Conservation (phyloP, 2,329 filamentous ascomycete genomes). For the Huntiella bhutanensis region DNA sequence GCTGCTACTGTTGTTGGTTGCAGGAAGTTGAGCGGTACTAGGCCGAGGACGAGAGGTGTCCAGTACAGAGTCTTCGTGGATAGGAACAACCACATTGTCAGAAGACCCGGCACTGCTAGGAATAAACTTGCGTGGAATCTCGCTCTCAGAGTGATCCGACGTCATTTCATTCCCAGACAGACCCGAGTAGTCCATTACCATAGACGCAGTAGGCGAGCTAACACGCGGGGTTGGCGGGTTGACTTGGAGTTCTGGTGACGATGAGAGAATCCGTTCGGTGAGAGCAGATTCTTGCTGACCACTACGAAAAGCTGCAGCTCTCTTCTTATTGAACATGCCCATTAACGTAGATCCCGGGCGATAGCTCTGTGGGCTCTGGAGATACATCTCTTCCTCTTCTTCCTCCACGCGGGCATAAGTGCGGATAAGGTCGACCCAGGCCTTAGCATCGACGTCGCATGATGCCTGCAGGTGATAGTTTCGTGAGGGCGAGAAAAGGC, state of each 20-base stretch:
- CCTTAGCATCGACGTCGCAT: conserved; percentile 53
- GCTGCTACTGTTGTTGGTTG: conserved; percentile 21
- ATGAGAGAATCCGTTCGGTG: conserved; percentile 30
- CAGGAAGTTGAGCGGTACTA: conserved; percentile 8
- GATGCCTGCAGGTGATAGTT: conserved; percentile 80
- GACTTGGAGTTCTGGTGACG: conserved; percentile 39
- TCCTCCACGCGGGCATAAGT: conserved; percentile 68
- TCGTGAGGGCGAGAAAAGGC: conserved; percentile 72
- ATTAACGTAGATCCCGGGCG: conserved; percentile 17
- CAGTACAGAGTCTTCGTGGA: conserved; percentile 15
- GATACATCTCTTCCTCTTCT: conserved; percentile 66
- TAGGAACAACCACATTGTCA: conserved; percentile 28
- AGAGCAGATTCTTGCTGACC: neutral
- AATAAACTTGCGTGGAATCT: conserved; percentile 22
- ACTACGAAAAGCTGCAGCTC: neutral
- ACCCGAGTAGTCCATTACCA: conserved; percentile 44
- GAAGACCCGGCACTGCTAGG: conserved; percentile 19
- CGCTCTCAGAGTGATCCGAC: conserved; percentile 69
- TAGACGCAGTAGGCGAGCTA: conserved; percentile 34
- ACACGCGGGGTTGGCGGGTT: conserved; percentile 22
- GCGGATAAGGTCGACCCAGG: conserved; percentile 74
- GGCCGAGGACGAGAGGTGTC: conserved; percentile 3
- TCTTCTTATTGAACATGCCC: conserved; percentile 10
- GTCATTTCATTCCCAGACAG: conserved; percentile 46
- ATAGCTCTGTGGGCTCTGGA: conserved; percentile 44